Percentiles rank a stretch among this genome's conserved stretches.
phyloP scores from a whole-genome alignment of 2,329 filamentous ascomycete genomes.

The Colletotrichum tofieldiae region DNA sequence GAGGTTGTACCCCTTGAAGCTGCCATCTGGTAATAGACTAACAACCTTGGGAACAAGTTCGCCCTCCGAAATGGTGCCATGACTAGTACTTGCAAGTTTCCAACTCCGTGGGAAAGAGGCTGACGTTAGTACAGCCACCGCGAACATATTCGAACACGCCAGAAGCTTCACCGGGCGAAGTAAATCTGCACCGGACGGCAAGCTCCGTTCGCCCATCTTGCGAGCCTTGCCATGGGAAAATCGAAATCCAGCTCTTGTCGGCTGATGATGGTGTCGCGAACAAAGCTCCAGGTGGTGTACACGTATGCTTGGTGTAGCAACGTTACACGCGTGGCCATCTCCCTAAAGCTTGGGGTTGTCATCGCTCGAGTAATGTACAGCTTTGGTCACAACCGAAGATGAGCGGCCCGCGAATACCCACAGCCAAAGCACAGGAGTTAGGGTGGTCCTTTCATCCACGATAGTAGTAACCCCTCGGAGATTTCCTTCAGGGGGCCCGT shows the following conservation, averaged over 20 bases:
- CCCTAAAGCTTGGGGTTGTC: background rate
- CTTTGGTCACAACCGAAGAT: slow-evolving; percentile 5
- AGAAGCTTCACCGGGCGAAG: background rate
- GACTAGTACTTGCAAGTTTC: background rate
- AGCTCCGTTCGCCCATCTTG: background rate
- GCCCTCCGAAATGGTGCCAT: background rate
- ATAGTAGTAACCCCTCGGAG: background rate
- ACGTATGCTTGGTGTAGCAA: background rate
- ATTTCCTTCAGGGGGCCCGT: background rate
- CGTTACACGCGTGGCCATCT: background rate
- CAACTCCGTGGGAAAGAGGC: background rate
- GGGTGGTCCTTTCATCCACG: slow-evolving; percentile 1
- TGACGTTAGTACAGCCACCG: background rate
- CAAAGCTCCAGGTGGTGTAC: background rate
- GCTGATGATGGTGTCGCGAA: no score
- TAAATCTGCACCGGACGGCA: no score
- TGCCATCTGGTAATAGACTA: background rate
- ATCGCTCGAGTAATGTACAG: slow-evolving; percentile 6
- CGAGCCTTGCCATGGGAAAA: background rate
- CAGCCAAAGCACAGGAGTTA: background rate
- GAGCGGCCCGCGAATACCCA: background rate
- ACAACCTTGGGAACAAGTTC: background rate
- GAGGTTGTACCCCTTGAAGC: background rate
- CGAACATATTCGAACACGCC: no score
- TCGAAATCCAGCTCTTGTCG: background rate